Conservation (phyloP, 306 rosid genomes). For the Acacia acuminata region DNA sequence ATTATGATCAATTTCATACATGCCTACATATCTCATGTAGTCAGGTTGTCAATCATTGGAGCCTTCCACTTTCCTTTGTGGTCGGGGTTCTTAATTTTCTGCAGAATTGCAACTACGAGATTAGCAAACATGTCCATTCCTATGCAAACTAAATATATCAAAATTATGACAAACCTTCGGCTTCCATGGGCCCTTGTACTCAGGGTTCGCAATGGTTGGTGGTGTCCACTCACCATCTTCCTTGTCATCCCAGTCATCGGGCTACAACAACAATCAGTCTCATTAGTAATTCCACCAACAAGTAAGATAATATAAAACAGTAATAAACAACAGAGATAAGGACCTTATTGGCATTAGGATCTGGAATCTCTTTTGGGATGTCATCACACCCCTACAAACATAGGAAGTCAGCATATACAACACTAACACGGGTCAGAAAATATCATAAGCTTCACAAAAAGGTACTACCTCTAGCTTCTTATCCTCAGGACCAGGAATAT, state of each 20-base stretch:
- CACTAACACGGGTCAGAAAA: not conserved
- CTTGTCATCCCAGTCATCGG: conserved; percentile 99
- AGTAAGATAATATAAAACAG: conserved; percentile 16
- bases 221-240: conserved; percentile 99
- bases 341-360: conserved; percentile 95
- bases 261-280: conserved; percentile 52
- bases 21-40: not conserved
- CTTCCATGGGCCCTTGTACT: conserved; percentile 96
- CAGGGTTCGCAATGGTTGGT: conserved; percentile 96
- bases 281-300: conserved; percentile 24
- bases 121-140: conserved; percentile 24
- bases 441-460: not conserved
- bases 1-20: not conserved
- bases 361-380: conserved; percentile 79
- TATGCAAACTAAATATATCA: not conserved
- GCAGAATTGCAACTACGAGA: conserved; percentile 14
- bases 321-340: not conserved
- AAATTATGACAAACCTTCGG: conserved; percentile 68
- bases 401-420: conserved; percentile 25
- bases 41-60: conserved; percentile 91
- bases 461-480: conserved; percentile 86
- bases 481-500: conserved; percentile 94
- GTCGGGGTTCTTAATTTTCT: conserved; percentile 97
- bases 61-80: conserved; percentile 98
- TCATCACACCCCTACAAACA: conserved; percentile 85